Conservation (phyloP, 768 basidiomycete species). For the Sporobolomyces roseus region DNA sequence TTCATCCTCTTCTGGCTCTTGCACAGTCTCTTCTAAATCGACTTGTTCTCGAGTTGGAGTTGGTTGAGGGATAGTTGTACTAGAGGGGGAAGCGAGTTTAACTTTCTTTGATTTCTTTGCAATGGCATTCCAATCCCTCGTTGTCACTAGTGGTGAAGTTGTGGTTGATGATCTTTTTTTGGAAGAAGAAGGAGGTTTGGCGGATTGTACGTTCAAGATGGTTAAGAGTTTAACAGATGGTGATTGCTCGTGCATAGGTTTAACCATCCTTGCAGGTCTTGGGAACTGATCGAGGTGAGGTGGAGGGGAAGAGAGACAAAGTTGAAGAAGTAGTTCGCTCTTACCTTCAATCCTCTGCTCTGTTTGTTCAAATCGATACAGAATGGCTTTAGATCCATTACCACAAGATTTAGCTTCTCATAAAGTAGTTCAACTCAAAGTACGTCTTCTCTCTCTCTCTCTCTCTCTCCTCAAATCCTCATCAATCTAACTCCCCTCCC, state of each 20-base stretch:
- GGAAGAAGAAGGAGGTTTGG: conserved; percentile 21
- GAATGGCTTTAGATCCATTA: no score
- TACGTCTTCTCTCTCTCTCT: neutral
- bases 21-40: neutral
- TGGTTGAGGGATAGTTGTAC: neutral
- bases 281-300: neutral
- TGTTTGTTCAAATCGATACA: no score
- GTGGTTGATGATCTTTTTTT: conserved; percentile 21
- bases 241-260: conserved; percentile 23
- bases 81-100: neutral
- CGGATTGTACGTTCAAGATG: conserved; percentile 33
- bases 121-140: conserved; percentile 35
- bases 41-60: neutral
- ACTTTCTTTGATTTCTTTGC: conserved; percentile 20
- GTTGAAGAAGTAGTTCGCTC: neutral
- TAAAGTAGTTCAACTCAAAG: conserved; percentile 38
- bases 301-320: neutral
- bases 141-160: neutral
- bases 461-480: neutral
- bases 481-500: neutral
- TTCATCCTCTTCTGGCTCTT: conserved; percentile 10
- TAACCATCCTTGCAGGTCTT: conserved; percentile 22
- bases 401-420: conserved; percentile 9
- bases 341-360: no score
- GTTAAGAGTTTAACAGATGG: conserved; percentile 31